Evolutionary conservation across 176 grass and related monocot genomes (phyloP).

Genomic region (Eragrostis curvula): DNA sequence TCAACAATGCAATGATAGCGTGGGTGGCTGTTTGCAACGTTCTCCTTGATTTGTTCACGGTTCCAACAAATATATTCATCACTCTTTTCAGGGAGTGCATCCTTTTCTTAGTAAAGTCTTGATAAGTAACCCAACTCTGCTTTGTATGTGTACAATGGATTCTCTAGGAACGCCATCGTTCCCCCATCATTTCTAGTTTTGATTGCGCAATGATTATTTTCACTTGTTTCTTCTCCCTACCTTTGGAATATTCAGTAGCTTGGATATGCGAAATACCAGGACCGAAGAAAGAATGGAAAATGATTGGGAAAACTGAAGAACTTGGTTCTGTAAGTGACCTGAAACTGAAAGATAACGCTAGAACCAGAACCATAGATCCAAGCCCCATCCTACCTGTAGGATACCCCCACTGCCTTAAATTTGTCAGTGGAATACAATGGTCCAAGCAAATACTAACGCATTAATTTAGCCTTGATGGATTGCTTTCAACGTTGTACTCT

Average conservation of each 20-base stretch:
- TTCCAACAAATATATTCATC: no score
- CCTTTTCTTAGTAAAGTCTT: neutral
- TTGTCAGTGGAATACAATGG: conserved; percentile 23
- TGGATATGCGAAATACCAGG: neutral
- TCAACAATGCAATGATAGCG: neutral
- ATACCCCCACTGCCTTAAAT: conserved; percentile 15
- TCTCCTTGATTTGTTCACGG: neutral
- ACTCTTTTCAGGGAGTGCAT: neutral
- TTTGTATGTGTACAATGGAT: neutral
- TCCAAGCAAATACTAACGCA: conserved; percentile 7
- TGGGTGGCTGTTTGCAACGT: neutral
- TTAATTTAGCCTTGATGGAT: conserved; percentile 12
- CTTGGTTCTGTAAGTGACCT: neutral
- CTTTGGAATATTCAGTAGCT: conserved; percentile 17
- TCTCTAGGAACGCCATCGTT: neutral
- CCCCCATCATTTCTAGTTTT: conserved; percentile 10
- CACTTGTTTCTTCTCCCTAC: neutral
- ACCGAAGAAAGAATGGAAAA: neutral
- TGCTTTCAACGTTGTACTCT: neutral
- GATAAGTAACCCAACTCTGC: neutral
- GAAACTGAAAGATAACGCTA: neutral
- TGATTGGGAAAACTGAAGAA: neutral
- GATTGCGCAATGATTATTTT: conserved; percentile 48
- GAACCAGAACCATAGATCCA: conserved; percentile 24
- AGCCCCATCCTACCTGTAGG: conserved; percentile 10